Percentiles rank a stretch among this genome's conserved stretches.
Conservation (phyloP, 2,329 filamentous ascomycete genomes). For the Chaetoscypha palmicola region DNA sequence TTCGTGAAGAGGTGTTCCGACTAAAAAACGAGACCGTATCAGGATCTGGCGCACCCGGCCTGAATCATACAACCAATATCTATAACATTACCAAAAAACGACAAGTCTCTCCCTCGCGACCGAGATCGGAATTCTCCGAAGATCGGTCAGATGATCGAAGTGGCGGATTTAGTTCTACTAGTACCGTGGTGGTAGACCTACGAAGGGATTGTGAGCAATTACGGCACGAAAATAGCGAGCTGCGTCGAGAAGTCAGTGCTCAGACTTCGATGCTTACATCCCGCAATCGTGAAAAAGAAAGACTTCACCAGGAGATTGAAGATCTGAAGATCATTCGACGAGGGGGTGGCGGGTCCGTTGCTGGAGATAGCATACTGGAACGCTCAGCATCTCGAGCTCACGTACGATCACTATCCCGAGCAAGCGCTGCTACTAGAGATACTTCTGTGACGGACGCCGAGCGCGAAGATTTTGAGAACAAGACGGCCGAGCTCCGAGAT, state of each 20-base stretch:
- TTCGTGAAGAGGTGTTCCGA: conserved; percentile 78
- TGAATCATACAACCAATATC: conserved; percentile 58
- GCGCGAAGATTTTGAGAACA: conserved; percentile 79
- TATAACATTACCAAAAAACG: conserved; percentile 57
- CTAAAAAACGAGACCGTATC: conserved; percentile 51
- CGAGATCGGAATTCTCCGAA: conserved; percentile 41
- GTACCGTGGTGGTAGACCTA: conserved; percentile 70
- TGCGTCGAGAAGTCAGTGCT: conserved; percentile 85
- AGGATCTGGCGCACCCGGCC: conserved; percentile 28
- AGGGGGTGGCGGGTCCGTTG: conserved; percentile 57
- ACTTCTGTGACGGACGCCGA: conserved; percentile 60
- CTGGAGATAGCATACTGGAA: conserved; percentile 86
- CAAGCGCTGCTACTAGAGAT: conserved; percentile 36
- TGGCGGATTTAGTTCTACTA: conserved; percentile 49
- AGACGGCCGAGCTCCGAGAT: conserved; percentile 76
- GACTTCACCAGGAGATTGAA: conserved; percentile 94
- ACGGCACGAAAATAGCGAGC: conserved; percentile 84
- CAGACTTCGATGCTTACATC: conserved; percentile 98
- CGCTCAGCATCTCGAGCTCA: conserved; percentile 83
- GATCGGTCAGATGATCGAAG: conserved; percentile 39
- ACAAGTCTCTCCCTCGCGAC: conserved; percentile 38
- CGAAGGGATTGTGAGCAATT: conserved; percentile 64
- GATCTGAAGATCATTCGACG: conserved; percentile 85
- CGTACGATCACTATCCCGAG: conserved; percentile 67
- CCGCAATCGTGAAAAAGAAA: conserved; percentile 88